Evolutionary conservation across 257 asterid species (phyloP).

Genomic region (Sherardia arvensis): DNA sequence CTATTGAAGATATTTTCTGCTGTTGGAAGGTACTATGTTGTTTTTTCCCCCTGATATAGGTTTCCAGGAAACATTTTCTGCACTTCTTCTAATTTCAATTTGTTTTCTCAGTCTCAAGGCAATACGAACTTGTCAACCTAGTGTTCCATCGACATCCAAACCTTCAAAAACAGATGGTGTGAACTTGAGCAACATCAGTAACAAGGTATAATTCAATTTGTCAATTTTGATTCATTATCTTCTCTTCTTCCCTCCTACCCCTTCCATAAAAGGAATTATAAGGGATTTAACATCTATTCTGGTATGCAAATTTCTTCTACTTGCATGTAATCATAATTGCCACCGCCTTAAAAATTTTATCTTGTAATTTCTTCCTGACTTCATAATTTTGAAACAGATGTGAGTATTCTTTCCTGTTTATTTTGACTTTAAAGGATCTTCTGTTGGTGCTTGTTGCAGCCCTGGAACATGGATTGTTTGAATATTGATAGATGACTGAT

Average conservation of each 20-base stretch:
- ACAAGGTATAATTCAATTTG: conserved; percentile 44
- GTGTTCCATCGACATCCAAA: conserved; percentile 45
- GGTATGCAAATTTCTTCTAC: background rate
- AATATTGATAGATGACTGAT: background rate
- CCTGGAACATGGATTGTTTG: background rate
- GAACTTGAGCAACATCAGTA: conserved; percentile 50
- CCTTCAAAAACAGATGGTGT: conserved; percentile 52
- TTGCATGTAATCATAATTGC: background rate
- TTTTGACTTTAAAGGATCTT: background rate
- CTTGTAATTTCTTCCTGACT: background rate
- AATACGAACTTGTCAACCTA: conserved; percentile 81
- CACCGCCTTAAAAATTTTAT: background rate
- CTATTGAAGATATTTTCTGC: conserved; percentile 79
- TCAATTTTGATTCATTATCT: background rate
- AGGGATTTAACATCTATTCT: background rate
- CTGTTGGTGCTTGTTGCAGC: background rate
- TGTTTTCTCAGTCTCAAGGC: conserved; percentile 66
- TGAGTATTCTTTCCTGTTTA: background rate
- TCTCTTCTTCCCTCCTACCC: background rate
- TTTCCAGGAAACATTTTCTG: background rate
- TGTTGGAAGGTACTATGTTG: conserved; percentile 60
- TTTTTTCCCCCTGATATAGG: background rate
- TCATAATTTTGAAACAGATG: background rate
- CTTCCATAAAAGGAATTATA: background rate
- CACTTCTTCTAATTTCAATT: conserved; percentile 12